Evolutionary conservation across 306 rosid species (phyloP).

Genomic region (Clitoria ternatea): DNA sequence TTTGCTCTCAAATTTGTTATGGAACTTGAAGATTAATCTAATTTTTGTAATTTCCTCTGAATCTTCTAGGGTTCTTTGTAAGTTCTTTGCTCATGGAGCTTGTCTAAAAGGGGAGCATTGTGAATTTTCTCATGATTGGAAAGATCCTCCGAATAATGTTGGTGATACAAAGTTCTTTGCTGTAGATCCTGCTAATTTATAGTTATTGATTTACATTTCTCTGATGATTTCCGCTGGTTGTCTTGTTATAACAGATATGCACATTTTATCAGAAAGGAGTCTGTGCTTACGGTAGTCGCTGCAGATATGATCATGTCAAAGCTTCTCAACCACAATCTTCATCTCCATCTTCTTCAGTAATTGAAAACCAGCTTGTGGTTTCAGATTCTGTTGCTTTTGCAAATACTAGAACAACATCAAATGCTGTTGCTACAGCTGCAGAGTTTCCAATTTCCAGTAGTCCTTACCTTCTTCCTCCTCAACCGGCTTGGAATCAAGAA

Average conservation of each 20-base stretch:
- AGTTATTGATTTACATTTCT: not conserved
- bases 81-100: slow-evolving; percentile 95
- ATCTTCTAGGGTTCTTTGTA: slow-evolving; percentile 76
- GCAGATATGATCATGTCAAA: slow-evolving; percentile 94
- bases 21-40: not conserved
- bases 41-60: slow-evolving; percentile 8
- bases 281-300: slow-evolving; percentile 92
- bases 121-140: slow-evolving; percentile 96
- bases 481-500: slow-evolving; percentile 57
- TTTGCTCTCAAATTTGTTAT: slow-evolving; percentile 4
- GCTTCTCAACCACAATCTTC: slow-evolving; percentile 51
- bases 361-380: slow-evolving; percentile 28
- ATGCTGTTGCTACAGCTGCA: slow-evolving; percentile 32
- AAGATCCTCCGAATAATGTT: slow-evolving; percentile 81
- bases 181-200: not conserved
- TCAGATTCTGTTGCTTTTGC: slow-evolving; percentile 40
- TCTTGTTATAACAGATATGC: slow-evolving; percentile 58
- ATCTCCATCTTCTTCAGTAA: slow-evolving; percentile 58
- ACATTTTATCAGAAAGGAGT: slow-evolving; percentile 84
- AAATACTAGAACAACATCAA: slow-evolving; percentile 33
- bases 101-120: slow-evolving; percentile 98
- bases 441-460: slow-evolving; percentile 44
- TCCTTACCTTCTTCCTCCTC: slow-evolving; percentile 40
- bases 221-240: slow-evolving; percentile 16
- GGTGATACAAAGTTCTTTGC: slow-evolving; percentile 16